Evolutionary conservation across 179 eudicot species (phyloP), one percentile per base, ranked within the genome.

Genomic region (Spergularia azorica): DNA sequence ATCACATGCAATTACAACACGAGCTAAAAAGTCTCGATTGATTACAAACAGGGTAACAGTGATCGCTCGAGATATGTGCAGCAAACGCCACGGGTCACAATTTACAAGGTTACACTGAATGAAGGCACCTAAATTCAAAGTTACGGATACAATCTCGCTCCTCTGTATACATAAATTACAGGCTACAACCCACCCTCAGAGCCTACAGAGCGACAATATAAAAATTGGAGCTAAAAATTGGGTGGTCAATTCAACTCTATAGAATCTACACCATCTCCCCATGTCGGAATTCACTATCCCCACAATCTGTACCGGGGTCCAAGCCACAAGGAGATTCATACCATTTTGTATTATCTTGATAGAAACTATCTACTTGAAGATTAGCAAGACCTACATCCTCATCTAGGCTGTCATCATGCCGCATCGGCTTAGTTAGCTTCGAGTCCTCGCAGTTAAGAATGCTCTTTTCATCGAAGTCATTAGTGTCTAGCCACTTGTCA

Each of bases 301-400:
- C 90, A 77, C 96, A 94, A 83, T 93, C 97, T 71, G 92, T 77
- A 77, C 85, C 75, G 18, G 97, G 83, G 82, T 95, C 97, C 88
- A 95, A 83, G 20, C 81, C 93, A 84, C 97, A 91, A 76, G 98
- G 95, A 66, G 97, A 93, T 79, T 95, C 98, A 70, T 84, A 95
- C 98, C 96, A 95, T 81, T 95, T 95, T 6, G 96, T 85, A 85
- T 95, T 90, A 78, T 95, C 98, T 0, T 92, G 97, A 70, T 93
- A 95, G 80, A 95, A 95, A 83, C 90, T 89, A 62, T 95, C 93
- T 68, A 90, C 98, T 72, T 92, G 97, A 74, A 92, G 80, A 77
- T 89, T 88, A 76, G 77, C 91, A 81, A 95, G 96, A 84, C 93
- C 90, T 67, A 82, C 93, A 87, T 93, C 97, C 6, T 90, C 72